These are phyloP conservation scores for Phlyctochytrium bullatum DNA, from an alignment of 192 early-diverging fungal species.

Conservation along the genomic window DNA sequence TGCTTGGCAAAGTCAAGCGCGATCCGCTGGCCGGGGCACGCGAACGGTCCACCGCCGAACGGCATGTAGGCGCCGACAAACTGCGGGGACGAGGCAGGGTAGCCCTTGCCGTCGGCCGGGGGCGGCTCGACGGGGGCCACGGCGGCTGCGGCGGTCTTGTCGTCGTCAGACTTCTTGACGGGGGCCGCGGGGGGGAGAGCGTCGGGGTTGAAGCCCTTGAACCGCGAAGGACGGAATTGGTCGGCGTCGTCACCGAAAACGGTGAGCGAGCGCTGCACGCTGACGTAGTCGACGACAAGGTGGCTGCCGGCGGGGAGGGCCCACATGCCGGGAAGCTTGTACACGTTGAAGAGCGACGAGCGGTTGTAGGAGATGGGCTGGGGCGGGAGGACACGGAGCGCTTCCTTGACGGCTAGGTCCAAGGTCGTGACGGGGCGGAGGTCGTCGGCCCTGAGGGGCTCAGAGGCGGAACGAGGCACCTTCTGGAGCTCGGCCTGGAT, in stretches of 20 bases:
- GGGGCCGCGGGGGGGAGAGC: not conserved
- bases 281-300: slow-evolving; percentile 18
- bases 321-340: slow-evolving; percentile 22
- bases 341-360: slow-evolving; percentile 5
- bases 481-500: slow-evolving; percentile 7
- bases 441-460: not conserved
- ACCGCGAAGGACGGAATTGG: slow-evolving; percentile 7
- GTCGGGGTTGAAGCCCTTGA: not conserved
- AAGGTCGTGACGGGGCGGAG: not conserved
- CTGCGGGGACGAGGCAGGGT: not conserved
- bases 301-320: slow-evolving; percentile 14
- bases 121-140: not conserved
- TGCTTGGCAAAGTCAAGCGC: slow-evolving; percentile 11
- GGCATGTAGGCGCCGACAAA: slow-evolving; percentile 5
- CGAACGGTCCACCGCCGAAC: slow-evolving; percentile 11
- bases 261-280: not conserved
- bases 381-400: slow-evolving; percentile 7
- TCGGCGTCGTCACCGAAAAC: slow-evolving; percentile 9
- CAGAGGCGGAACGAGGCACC: slow-evolving; percentile 1
- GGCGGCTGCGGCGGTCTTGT: no score
- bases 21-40: slow-evolving; percentile 12
- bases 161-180: not conserved
- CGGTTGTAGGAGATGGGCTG: slow-evolving; percentile 16
- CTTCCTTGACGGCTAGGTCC: slow-evolving; percentile 1
- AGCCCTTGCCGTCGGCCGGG: not conserved